Percentiles rank a stretch among this genome's conserved stretches.
Evolutionary conservation across 768 basidiomycete species (phyloP).

Genomic region (Podaxis carcinomalis): DNA sequence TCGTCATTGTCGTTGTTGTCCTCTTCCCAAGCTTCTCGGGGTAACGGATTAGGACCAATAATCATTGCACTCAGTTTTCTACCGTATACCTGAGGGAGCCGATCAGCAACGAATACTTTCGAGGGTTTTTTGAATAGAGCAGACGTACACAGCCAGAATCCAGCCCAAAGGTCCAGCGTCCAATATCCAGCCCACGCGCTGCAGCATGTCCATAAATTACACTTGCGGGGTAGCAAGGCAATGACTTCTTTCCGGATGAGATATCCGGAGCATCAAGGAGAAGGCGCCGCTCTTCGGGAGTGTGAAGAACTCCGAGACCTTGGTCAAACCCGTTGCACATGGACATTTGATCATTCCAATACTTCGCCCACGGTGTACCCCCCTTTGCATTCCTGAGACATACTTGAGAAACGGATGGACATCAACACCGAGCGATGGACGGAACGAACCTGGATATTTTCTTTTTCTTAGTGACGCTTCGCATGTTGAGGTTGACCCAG

Average conservation of each 20-base stretch:
- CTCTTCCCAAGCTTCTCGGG: slow-evolving; percentile 6
- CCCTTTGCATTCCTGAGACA: slow-evolving; percentile 20
- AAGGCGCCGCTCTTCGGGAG: background rate
- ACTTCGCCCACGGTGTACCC: slow-evolving; percentile 71
- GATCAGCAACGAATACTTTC: background rate
- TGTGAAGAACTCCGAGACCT: slow-evolving; percentile 6
- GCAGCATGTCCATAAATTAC: slow-evolving; percentile 91
- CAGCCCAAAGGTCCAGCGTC: slow-evolving; percentile 79
- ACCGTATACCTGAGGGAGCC: slow-evolving; percentile 45
- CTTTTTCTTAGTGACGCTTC: slow-evolving; percentile 42
- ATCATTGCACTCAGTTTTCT: slow-evolving; percentile 63
- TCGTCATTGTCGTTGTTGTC: slow-evolving; percentile 11
- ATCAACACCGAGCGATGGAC: background rate
- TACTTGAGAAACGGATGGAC: slow-evolving; percentile 12
- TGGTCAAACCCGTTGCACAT: slow-evolving; percentile 48
- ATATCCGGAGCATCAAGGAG: background rate
- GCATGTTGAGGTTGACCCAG: slow-evolving; percentile 74
- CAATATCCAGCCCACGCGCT: slow-evolving; percentile 72
- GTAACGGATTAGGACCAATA: slow-evolving; percentile 27
- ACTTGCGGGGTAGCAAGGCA: slow-evolving; percentile 68
- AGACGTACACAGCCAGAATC: slow-evolving; percentile 81
- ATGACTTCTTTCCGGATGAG: slow-evolving; percentile 17
- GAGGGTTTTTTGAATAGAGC: background rate
- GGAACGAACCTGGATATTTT: slow-evolving; percentile 39
- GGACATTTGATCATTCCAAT: slow-evolving; percentile 69